Percentiles rank a stretch among this genome's conserved stretches.
Evolutionary conservation across 306 rosid genomes (phyloP).

Genomic region (Oemleria cerasiformis): DNA sequence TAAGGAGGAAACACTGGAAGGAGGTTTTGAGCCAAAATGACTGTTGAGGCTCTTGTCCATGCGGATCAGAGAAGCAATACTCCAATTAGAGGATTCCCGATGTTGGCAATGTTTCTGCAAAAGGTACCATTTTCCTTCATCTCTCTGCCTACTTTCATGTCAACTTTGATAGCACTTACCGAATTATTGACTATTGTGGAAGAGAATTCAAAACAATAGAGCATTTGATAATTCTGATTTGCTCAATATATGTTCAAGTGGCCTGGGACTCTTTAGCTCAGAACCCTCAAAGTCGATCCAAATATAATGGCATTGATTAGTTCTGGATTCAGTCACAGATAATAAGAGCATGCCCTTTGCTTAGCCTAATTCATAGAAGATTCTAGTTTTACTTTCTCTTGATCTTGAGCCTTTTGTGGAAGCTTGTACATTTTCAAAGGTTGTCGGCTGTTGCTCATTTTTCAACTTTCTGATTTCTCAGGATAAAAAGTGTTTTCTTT

Average conservation of each 20-base stretch:
- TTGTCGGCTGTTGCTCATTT: not conserved
- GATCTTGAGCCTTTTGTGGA: not conserved
- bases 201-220: not conserved
- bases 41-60: not conserved
- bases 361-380: not conserved
- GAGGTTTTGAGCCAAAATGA: not conserved
- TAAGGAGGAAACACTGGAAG: not conserved
- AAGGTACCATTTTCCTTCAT: not conserved
- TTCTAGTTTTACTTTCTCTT: not conserved
- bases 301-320: not conserved
- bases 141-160: not conserved
- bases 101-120: not conserved
- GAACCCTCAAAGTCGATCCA: conserved; percentile 5
- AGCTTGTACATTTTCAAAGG: not conserved
- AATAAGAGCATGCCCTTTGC: not conserved
- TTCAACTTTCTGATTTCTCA: not conserved
- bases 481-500: not conserved
- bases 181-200: not conserved
- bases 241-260: not conserved
- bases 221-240: not conserved
- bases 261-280: not conserved
- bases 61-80: not conserved
- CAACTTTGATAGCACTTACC: not conserved
- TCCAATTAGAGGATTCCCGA: not conserved
- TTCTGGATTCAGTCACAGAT: too few species aligned